Evolutionary conservation across 805 yeast species (phyloP), one percentile per base, ranked within the genome.

Genomic region (Blastobotrys attinorum): DNA sequence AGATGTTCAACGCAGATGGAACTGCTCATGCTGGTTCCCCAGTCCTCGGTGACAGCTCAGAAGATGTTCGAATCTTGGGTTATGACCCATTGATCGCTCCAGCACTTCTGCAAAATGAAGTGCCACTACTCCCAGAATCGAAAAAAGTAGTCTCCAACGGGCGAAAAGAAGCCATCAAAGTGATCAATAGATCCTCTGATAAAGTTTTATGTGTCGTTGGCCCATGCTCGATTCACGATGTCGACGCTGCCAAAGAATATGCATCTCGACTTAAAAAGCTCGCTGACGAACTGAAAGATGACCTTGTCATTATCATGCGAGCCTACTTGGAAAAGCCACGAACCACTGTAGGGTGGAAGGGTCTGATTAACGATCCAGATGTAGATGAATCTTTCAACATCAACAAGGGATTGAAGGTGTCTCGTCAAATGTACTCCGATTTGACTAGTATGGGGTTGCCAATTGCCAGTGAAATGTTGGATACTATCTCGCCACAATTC

Each of bases 291-390:
- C 74, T 85, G 50, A 65, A 78, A 49, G 77, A 72, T 43, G 97
- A 90, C 53, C 72, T 90, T 45, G 83, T 81, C 44, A 76, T 90
- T 47, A 76, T 90, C 51, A 90, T 90, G 98, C 83, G 98, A 71
- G 97, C 97, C 4, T 90, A 90, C 75, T 74, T 90, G 55, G 98
- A 90, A 70, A 90, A 90, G 69, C 98, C 98, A 59, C 83, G 98
- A 73, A 90, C 98, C 51, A 90, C 97, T 20, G 97, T 90, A 44
- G 98, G 98, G 52, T 90, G 98, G 98, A 90, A 90, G 69, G 98
- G 98, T 58, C 73, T 90, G 58, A 88, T 90, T 63, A 90, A 90
- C 65, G 98, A 90, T 67, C 98, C 98, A 38, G 95, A 90, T 59
- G 77, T 90, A 48, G 86, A 90, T 66, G 83, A 84, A 59, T 73